A percentile compares a stretch with the other conserved stretches of the same genome.
phyloP scores from a whole-genome alignment of 2,329 filamentous ascomycete genomes.

The Fusarium phyllophilum region DNA sequence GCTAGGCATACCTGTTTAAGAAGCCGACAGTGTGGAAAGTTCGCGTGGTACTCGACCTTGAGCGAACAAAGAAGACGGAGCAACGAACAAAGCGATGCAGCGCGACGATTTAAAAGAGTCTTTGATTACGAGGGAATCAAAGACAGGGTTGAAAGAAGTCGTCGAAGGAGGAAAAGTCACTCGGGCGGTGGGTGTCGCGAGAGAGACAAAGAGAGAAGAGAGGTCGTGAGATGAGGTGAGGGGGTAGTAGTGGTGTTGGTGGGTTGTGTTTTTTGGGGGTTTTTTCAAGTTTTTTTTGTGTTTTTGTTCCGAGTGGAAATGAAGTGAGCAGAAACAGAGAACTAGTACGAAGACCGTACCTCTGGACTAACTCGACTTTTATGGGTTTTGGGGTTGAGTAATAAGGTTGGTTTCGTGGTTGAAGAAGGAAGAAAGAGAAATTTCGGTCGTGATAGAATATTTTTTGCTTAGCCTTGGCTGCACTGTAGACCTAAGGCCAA shows the following conservation, averaged over 20 bases:
- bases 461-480: constrained; percentile 45
- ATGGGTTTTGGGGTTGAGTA: constrained; percentile 55
- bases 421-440: constrained; percentile 55
- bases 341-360: constrained; percentile 68
- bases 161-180: constrained; percentile 34
- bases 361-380: constrained; percentile 62
- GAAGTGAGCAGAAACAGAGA: constrained; percentile 69
- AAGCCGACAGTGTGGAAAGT: constrained; percentile 38
- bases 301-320: constrained; percentile 61
- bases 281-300: constrained; percentile 70
- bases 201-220: constrained; percentile 41
- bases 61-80: constrained; percentile 45
- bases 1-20: constrained; percentile 33
- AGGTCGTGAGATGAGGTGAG: constrained; percentile 34
- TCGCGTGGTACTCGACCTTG: constrained; percentile 41
- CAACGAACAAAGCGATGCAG: constrained; percentile 46
- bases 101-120: constrained; percentile 34
- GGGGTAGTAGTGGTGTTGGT: constrained; percentile 27
- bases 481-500: constrained; percentile 35
- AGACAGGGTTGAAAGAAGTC: constrained; percentile 22
- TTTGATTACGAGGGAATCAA: constrained; percentile 45
- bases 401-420: constrained; percentile 62
- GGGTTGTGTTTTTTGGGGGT: constrained; percentile 59
- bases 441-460: constrained; percentile 49
- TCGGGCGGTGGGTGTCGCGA: constrained; percentile 47